Evolutionary conservation across 1,284 basidiomycete genomes (phyloP), one percentile per base, ranked within the genome.

Genomic region (Termitomyces sp.): DNA sequence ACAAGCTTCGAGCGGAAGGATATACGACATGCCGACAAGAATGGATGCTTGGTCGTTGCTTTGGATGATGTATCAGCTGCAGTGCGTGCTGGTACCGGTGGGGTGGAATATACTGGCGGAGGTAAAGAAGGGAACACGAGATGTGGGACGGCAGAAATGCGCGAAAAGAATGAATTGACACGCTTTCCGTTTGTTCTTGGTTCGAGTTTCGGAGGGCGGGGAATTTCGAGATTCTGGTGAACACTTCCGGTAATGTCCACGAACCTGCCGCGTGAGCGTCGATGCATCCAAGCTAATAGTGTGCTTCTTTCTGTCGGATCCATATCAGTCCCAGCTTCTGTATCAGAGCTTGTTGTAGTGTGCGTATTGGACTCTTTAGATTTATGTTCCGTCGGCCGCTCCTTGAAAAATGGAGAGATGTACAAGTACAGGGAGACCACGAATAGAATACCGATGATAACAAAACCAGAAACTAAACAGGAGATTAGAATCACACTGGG

Each of bases 271-370:
- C 61, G 58, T 5, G 61, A 62, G 34, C 59, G 53, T 21, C 61
- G 61, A 24, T 61, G 60, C 54, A 62, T 56, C 61, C 61, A 62
- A 7, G 49, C 51, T 8, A 61, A 19, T 9, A 62, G 60, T n/a
- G 38, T 31, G 4, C 26, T 41, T 50, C 52, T 45, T 38, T 56
- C 54, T 17, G 24, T 12, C 24, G 50, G 36, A 30, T 54, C 46
- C 50, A 55, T 51, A 24, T 52, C 42, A 4, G 15, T 31, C 24
- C 46, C 47, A 9, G 52, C 51, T 48, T 58, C 56, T 19, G 55
- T 33, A 39, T 57, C 57, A 15, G 33, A 26, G 13, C 17, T 19
- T 19, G 5, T n/a, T 13, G 28, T 24, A 6, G 44, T 24, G 19
- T 13, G 40, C 6, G 33, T 33, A 5, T 8, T 19, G 17, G 17